Conservation (phyloP, 2,329 filamentous ascomycete species). For the Fusarium sp. region DNA sequence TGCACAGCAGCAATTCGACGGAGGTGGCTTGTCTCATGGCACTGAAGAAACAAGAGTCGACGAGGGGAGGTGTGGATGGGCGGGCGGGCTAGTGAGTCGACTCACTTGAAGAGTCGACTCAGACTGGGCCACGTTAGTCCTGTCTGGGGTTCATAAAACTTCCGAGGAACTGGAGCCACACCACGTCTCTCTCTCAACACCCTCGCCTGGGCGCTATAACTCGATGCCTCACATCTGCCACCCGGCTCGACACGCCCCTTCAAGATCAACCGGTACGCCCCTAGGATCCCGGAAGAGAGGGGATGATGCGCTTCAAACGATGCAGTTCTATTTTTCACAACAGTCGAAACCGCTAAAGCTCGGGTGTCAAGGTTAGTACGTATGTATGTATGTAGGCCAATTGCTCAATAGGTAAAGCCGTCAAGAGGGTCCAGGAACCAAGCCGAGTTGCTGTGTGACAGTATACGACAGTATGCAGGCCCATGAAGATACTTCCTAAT, state of each 20-base stretch:
- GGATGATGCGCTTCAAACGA: slow-evolving; percentile 30
- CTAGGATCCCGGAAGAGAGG: slow-evolving; percentile 26
- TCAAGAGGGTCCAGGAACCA: slow-evolving; percentile 34
- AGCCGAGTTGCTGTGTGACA: slow-evolving; percentile 39
- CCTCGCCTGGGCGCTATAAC: slow-evolving; percentile 16
- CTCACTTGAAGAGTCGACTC: slow-evolving; percentile 41
- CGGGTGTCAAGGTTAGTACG: slow-evolving; percentile 31
- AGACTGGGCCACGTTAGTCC: slow-evolving; percentile 45
- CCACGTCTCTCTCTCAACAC: slow-evolving; percentile 30
- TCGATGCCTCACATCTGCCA: slow-evolving; percentile 30
- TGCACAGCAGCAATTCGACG: slow-evolving; percentile 41
- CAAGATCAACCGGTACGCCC: slow-evolving; percentile 31
- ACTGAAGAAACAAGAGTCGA: slow-evolving; percentile 42
- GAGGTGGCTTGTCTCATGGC: slow-evolving; percentile 45
- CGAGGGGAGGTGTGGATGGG: slow-evolving; percentile 36
- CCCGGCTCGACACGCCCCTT: slow-evolving; percentile 22
- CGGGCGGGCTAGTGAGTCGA: slow-evolving; percentile 44
- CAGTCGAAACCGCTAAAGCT: slow-evolving; percentile 43
- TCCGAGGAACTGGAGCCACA: slow-evolving; percentile 41
- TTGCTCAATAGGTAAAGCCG: slow-evolving; percentile 20
- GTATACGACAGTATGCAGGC: slow-evolving; percentile 25
- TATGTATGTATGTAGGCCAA: slow-evolving; percentile 16
- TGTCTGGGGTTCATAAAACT: slow-evolving; percentile 46
- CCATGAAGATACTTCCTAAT: slow-evolving; percentile 24
- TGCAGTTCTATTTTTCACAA: slow-evolving; percentile 44